Percentiles rank a stretch among this genome's conserved stretches.
These are phyloP conservation scores for Simmondsia chinensis DNA, from an alignment of 148 eudicot genomes.

Conservation along the genomic window DNA sequence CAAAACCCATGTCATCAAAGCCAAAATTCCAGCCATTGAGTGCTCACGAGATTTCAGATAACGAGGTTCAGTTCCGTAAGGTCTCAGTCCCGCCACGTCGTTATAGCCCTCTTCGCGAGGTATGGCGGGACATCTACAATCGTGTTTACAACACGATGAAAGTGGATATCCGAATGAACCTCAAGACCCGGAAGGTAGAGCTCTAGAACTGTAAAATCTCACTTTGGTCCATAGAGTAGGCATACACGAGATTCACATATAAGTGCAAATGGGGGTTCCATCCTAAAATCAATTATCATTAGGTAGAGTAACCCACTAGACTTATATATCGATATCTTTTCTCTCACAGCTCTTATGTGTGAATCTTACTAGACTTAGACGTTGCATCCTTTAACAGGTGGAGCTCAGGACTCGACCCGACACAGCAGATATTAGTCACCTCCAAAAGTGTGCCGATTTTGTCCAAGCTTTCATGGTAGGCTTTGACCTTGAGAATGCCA, in stretches of 20 bases:
- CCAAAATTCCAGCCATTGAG: no score
- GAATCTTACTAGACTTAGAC: no score
- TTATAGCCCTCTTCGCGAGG: background rate
- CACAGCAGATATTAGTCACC: constrained; percentile 55
- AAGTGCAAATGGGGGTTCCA: no score
- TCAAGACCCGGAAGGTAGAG: background rate
- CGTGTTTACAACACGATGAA: background rate
- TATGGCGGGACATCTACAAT: background rate
- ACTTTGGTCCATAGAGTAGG: no score
- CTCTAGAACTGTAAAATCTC: constrained; percentile 1
- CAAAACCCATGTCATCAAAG: no score
- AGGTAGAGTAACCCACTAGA: no score
- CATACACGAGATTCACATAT: no score
- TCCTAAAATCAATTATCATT: no score
- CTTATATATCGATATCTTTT: no score
- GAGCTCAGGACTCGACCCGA: constrained; percentile 39
- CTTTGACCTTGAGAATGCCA: constrained; percentile 35
- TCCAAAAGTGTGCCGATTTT: constrained; percentile 43
- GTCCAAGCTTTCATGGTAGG: constrained; percentile 59
- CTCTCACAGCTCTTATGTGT: no score
- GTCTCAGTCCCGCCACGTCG: background rate
- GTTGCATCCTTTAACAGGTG: no score
- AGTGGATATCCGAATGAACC: background rate
- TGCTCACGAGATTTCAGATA: background rate
- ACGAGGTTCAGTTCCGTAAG: background rate